A percentile compares a stretch with the other conserved stretches of the same genome.
Conservation (phyloP, 2,329 filamentous ascomycete genomes). For the Myriosclerotinia duriaeana region DNA sequence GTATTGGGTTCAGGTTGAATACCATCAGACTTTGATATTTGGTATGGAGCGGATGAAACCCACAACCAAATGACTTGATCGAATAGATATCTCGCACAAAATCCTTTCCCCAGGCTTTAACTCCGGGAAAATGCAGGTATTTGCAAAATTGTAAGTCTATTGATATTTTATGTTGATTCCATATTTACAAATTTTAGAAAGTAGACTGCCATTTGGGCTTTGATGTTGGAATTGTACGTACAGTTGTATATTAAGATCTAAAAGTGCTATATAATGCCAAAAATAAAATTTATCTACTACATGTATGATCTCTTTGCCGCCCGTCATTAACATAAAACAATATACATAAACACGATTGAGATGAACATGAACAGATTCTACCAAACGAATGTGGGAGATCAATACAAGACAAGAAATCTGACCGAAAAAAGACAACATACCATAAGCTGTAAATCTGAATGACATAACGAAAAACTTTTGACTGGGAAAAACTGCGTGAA, state of each 20-base stretch:
- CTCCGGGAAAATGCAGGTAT: too few species aligned
- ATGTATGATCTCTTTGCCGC: neutral
- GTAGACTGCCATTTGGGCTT: too few species aligned
- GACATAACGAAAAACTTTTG: neutral
- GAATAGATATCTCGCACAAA: too few species aligned
- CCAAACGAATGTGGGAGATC: neutral
- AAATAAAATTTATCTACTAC: neutral
- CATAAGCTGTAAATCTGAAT: neutral
- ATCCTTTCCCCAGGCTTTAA: too few species aligned
- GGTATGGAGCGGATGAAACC: too few species aligned
- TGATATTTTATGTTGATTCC: too few species aligned
- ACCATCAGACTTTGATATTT: too few species aligned
- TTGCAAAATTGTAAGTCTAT: too few species aligned
- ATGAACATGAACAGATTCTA: neutral
- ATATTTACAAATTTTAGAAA: too few species aligned
- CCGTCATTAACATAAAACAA: neutral
- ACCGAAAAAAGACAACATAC: neutral
- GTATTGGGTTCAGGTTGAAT: too few species aligned
- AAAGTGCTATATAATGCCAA: neutral
- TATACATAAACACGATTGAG: neutral
- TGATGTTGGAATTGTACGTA: too few species aligned
- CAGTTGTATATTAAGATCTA: constrained; percentile 9
- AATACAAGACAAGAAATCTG: neutral
- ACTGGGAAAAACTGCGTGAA: neutral
- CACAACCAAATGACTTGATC: too few species aligned